Conservation (phyloP, 768 basidiomycete genomes). For the Dendrothele bispora region DNA sequence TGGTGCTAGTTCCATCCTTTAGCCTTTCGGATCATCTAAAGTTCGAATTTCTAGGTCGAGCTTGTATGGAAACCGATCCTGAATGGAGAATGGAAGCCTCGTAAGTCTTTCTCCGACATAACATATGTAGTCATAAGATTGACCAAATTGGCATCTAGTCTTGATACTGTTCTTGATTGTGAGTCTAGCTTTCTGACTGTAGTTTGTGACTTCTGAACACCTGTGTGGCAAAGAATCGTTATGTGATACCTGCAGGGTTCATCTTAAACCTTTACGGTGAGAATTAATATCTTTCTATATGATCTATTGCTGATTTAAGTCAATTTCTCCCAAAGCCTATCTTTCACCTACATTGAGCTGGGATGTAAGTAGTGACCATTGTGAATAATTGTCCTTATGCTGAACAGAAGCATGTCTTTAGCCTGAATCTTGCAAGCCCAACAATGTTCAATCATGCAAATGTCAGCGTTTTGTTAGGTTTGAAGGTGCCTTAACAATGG, state of each 20-base stretch:
- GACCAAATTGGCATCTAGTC: not conserved
- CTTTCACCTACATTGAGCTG: not conserved
- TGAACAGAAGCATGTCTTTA: too few species aligned
- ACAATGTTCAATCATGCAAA: too few species aligned
- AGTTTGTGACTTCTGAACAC: not conserved
- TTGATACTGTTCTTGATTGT: not conserved
- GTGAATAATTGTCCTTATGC: too few species aligned
- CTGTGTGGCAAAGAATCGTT: not conserved
- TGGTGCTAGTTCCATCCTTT: not conserved
- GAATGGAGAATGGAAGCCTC: not conserved
- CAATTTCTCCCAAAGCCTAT: not conserved
- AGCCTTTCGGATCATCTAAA: not conserved
- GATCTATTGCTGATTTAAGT: not conserved
- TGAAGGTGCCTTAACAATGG: not conserved
- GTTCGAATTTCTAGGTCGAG: not conserved
- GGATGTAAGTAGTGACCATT: too few species aligned
- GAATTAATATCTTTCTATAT: not conserved
- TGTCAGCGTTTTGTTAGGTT: constrained; percentile 3
- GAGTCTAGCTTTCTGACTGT: not conserved
- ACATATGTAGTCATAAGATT: not conserved
- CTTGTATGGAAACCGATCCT: constrained; percentile 2
- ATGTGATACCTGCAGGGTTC: not conserved
- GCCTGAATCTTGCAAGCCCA: too few species aligned
- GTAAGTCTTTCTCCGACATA: too few species aligned
- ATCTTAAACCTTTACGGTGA: not conserved